A percentile compares a stretch with the other conserved stretches of the same genome.
These are phyloP conservation scores for Calycina herbarum DNA, from an alignment of 2,329 filamentous ascomycete genomes.

Conservation along the genomic window DNA sequence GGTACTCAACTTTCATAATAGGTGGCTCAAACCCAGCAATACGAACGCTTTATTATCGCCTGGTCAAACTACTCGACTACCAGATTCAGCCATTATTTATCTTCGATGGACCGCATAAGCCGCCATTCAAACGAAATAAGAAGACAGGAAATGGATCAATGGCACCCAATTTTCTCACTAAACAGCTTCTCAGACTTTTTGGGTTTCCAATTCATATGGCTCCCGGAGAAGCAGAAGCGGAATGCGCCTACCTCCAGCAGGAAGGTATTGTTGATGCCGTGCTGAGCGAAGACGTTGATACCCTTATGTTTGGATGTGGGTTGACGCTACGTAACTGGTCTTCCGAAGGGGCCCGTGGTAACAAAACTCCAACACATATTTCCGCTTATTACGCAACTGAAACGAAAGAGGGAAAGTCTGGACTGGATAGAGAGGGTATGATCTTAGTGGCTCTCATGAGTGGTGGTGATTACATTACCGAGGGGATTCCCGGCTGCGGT, in stretches of 20 bases:
- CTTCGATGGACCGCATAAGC: conserved; percentile 84
- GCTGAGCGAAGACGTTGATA: conserved; percentile 94
- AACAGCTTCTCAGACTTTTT: conserved; percentile 80
- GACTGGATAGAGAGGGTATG: conserved; percentile 84
- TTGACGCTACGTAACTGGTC: conserved; percentile 81
- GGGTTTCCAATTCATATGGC: conserved; percentile 83
- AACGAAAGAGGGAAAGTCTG: conserved; percentile 49
- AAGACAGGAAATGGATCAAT: conserved; percentile 62
- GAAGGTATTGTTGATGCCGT: conserved; percentile 88
- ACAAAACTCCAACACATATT: conserved; percentile 78
- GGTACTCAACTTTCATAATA: neutral
- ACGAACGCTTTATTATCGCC: conserved; percentile 88
- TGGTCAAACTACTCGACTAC: conserved; percentile 72
- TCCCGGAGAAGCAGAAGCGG: conserved; percentile 92
- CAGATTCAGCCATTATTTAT: conserved; percentile 88
- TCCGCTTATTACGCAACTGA: conserved; percentile 71
- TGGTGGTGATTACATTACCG: conserved; percentile 89
- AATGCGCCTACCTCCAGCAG: conserved; percentile 84
- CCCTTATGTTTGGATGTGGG: conserved; percentile 92
- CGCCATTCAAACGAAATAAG: conserved; percentile 86
- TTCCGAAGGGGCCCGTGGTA: conserved; percentile 63
- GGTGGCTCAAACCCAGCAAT: conserved; percentile 81
- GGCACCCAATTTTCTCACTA: conserved; percentile 73
- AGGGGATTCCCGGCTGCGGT: conserved; percentile 84
- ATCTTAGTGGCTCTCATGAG: conserved; percentile 92